These are phyloP conservation scores for Fusarium stilboides DNA, from an alignment of 2,329 filamentous ascomycete genomes.

Conservation along the genomic window DNA sequence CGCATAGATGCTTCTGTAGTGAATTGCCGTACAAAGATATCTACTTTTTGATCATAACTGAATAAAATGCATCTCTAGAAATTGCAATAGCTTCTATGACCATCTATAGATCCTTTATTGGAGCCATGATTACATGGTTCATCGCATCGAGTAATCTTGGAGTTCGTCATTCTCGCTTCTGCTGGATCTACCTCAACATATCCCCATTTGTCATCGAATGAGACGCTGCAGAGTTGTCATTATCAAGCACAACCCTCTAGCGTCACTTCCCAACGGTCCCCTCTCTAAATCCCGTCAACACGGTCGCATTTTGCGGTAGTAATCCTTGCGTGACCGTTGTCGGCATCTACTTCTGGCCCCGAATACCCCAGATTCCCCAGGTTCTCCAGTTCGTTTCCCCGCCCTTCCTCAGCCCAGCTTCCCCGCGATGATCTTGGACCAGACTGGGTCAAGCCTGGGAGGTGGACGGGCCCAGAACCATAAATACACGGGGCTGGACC, in stretches of 20 bases:
- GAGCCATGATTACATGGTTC: background rate
- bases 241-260: slow-evolving; percentile 10
- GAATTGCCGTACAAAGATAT: too few relatives aligned
- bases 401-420: slow-evolving; percentile 27
- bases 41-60: background rate
- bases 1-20: too few relatives aligned
- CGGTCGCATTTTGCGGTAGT: slow-evolving; percentile 5
- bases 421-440: slow-evolving; percentile 30
- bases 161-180: slow-evolving; percentile 4
- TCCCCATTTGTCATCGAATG: slow-evolving; percentile 18
- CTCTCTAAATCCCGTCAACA: slow-evolving; percentile 7
- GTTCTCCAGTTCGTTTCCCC: slow-evolving; percentile 28
- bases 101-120: background rate
- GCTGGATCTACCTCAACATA: slow-evolving; percentile 20
- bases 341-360: slow-evolving; percentile 42
- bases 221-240: slow-evolving; percentile 9
- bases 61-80: background rate
- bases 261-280: background rate
- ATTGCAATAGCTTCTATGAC: background rate
- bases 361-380: slow-evolving; percentile 33
- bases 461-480: slow-evolving; percentile 1
- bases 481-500: slow-evolving; percentile 37
- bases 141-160: background rate
- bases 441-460: background rate
- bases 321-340: background rate